phyloP scores from a whole-genome alignment of 2,329 filamentous ascomycete species.

The Pyrenophora graminea region DNA sequence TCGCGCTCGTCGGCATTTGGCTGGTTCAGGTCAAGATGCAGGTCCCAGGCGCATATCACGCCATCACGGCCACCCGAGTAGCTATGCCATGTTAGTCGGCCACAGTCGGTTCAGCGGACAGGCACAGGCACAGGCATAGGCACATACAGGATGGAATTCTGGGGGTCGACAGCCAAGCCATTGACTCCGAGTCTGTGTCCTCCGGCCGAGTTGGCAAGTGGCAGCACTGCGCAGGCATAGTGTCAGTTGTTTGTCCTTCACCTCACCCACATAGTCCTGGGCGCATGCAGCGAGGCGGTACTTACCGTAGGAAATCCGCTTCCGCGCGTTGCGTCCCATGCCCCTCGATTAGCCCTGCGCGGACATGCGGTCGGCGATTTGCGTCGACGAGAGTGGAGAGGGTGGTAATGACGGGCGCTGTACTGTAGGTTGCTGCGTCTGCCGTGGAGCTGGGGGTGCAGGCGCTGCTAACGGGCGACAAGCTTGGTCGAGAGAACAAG shows the following conservation, averaged over 20 bases:
- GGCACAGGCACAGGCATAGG: slow-evolving; percentile 41
- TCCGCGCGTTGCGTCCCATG: slow-evolving; percentile 58
- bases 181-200: slow-evolving; percentile 95
- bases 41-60: slow-evolving; percentile 93
- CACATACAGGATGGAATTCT: slow-evolving; percentile 82
- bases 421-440: background rate
- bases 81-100: slow-evolving; percentile 53
- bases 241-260: slow-evolving; percentile 17
- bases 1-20: slow-evolving; percentile 46
- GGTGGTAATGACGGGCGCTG: background rate
- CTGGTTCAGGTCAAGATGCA: slow-evolving; percentile 67
- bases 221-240: slow-evolving; percentile 60
- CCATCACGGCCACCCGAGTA: slow-evolving; percentile 97
- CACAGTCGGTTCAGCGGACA: slow-evolving; percentile 4
- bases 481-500: slow-evolving; percentile 2
- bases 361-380: slow-evolving; percentile 19
- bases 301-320: slow-evolving; percentile 59
- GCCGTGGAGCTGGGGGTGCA: background rate
- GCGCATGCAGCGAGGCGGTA: slow-evolving; percentile 10
- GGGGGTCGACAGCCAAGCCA: slow-evolving; percentile 83
- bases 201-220: slow-evolving; percentile 72
- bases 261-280: slow-evolving; percentile 2
- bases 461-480: background rate
- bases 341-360: slow-evolving; percentile 23
- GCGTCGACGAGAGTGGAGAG: background rate